Base-by-base conservation (phyloP, 2,329 filamentous ascomycete genomes). In the Fusarium subglutinans region DNA sequence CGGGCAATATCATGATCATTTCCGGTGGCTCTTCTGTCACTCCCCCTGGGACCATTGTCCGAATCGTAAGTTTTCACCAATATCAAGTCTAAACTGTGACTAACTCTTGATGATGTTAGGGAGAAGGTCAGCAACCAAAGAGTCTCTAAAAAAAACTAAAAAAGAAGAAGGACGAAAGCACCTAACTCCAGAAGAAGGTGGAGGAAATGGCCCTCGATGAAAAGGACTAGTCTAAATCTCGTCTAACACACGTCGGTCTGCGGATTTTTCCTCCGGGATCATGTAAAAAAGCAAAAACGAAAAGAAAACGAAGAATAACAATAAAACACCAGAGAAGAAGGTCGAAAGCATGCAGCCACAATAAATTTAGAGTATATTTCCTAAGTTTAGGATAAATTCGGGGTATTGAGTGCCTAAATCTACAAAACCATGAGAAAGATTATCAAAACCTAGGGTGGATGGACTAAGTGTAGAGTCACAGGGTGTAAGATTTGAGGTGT, bases 21-120 rank as follows among this genome's bases (percentile, higher is more conserved):
- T 6, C 47, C 2, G 47, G 47, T 2, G 28, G 28, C 0, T 50
- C 47, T 0, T 30, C 14, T 0, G 22, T 50, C 10, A 30, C 48
- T 0, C 30, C 28, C 0, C 48, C 48, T 2, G 48, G 22, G 0
- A 35, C 48, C 3, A 35, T 51, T 18, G 11, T 51, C 15, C 22
- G 30, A 1, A 2, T 35, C 0, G 48, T 35, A n/a, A 33, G 28
- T 35, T 47, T 47, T 33, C 47, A 30, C 28, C 15, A 33, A 18
- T 3, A 18, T 17, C 20, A 8, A 51, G 28, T 18, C 15, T 51
- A 18, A 33, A 12, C 15, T 4, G 3, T 13, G 15, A 13, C 47
- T 33, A 33, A 50, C 7, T 24, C 7, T 50, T 50, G 47, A 50
- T 24, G 47, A 24, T 50, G 9, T n/a, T n/a, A 33, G 20, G 26